Evolutionary conservation across 1,139 yeast genomes (phyloP).

Genomic region (Blastobotrys proliferans): DNA sequence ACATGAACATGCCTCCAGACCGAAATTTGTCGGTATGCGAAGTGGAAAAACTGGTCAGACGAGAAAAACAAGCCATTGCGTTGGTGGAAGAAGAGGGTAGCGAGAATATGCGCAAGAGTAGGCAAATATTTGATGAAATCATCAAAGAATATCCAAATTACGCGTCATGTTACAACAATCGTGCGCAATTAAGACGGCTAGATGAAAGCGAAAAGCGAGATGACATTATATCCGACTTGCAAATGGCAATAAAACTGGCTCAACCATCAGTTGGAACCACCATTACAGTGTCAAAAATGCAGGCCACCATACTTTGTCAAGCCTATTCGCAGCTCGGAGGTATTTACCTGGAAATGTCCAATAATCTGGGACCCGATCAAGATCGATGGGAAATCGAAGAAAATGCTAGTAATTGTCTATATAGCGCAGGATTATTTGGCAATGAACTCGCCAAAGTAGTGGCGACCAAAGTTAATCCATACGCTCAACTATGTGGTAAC

Average conservation of each 20-base stretch:
- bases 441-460: slow-evolving; percentile 28
- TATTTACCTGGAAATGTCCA: slow-evolving; percentile 22
- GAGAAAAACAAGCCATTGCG: slow-evolving; percentile 27
- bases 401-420: slow-evolving; percentile 29
- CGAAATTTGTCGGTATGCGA: slow-evolving; percentile 19
- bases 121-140: slow-evolving; percentile 22
- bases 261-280: slow-evolving; percentile 15
- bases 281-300: slow-evolving; percentile 29
- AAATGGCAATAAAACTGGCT: slow-evolving; percentile 29
- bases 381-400: slow-evolving; percentile 30
- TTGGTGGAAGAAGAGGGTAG: slow-evolving; percentile 19
- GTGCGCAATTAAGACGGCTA: slow-evolving; percentile 31
- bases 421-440: slow-evolving; percentile 31
- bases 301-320: slow-evolving; percentile 30
- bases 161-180: slow-evolving; percentile 35
- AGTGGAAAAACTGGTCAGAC: slow-evolving; percentile 21
- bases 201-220: not conserved
- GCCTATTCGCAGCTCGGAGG: slow-evolving; percentile 33
- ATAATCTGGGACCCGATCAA: slow-evolving; percentile 2
- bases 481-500: slow-evolving; percentile 35
- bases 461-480: slow-evolving; percentile 32
- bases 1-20: slow-evolving; percentile 27
- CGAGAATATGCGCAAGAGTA: slow-evolving; percentile 16
- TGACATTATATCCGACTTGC: slow-evolving; percentile 20
- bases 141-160: slow-evolving; percentile 27